These are phyloP conservation scores for Fusarium fujikuroi DNA, from an alignment of 2,329 filamentous ascomycete species.

Conservation along the genomic window DNA sequence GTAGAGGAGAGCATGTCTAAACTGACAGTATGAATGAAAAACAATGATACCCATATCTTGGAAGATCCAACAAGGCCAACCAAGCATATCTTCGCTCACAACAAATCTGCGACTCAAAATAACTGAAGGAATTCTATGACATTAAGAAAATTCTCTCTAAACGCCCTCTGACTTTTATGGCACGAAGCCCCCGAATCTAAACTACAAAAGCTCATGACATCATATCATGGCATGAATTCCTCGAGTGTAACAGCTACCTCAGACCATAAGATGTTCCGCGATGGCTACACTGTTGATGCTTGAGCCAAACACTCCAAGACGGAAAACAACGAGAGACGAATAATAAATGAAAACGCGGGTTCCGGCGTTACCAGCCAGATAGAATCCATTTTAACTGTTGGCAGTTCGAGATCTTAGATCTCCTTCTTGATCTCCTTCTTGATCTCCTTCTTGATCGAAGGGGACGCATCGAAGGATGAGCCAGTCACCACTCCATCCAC, in stretches of 20 bases:
- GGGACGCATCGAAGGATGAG: slow-evolving; percentile 60
- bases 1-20: slow-evolving; percentile 47
- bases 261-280: slow-evolving; percentile 52
- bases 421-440: slow-evolving; percentile 44
- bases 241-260: slow-evolving; percentile 50
- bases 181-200: slow-evolving; percentile 49
- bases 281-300: slow-evolving; percentile 44
- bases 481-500: slow-evolving; percentile 59
- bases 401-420: slow-evolving; percentile 12
- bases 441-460: slow-evolving; percentile 55
- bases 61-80: background rate
- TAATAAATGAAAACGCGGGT: slow-evolving; percentile 14
- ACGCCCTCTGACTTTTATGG: slow-evolving; percentile 38
- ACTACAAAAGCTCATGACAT: slow-evolving; percentile 54
- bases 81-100: background rate
- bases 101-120: background rate
- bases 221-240: slow-evolving; percentile 45
- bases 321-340: slow-evolving; percentile 17
- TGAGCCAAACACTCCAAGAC: slow-evolving; percentile 36
- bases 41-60: slow-evolving; percentile 32
- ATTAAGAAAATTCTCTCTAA: slow-evolving; percentile 41
- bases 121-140: slow-evolving; percentile 31
- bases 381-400: background rate
- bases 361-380: background rate
- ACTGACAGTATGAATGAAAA: slow-evolving; percentile 41